These are phyloP conservation scores for Colletotrichum caudatum DNA, from an alignment of 2,329 filamentous ascomycete species.

Conservation along the genomic window DNA sequence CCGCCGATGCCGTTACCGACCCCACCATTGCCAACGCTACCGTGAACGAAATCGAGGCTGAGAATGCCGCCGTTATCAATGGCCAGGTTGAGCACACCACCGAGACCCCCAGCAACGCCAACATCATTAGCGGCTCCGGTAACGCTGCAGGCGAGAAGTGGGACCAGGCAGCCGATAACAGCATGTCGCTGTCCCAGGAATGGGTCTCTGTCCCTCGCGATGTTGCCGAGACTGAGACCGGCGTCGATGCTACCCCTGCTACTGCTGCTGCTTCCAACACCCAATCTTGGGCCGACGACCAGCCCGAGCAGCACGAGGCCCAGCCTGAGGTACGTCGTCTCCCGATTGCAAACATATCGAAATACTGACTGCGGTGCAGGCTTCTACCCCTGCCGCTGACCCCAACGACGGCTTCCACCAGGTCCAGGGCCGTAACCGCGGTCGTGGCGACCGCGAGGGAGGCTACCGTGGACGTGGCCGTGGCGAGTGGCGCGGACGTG, in stretches of 20 bases:
- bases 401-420: constrained; percentile 78
- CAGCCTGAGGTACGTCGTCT: constrained; percentile 55
- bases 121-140: constrained; percentile 64
- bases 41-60: constrained; percentile 74
- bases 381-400: constrained; percentile 54
- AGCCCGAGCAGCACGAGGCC: constrained; percentile 75
- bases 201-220: constrained; percentile 76
- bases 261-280: constrained; percentile 62
- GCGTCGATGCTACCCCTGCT: constrained; percentile 71
- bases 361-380: constrained; percentile 21
- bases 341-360: neutral
- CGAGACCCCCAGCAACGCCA: constrained; percentile 62
- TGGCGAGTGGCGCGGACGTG: constrained; percentile 64
- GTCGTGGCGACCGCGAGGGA: constrained; percentile 65
- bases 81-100: constrained; percentile 56
- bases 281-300: constrained; percentile 87
- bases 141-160: constrained; percentile 75
- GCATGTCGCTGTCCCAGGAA: constrained; percentile 66
- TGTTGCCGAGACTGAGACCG: constrained; percentile 78
- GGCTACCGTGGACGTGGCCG: constrained; percentile 57
- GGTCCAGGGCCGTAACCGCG: constrained; percentile 71
- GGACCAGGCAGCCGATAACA: constrained; percentile 64
- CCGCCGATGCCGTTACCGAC: constrained; percentile 63
- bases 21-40: constrained; percentile 75
- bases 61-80: constrained; percentile 57